Conservation (phyloP, 1,139 yeast genomes). For the Suhomyces atakaporum region DNA sequence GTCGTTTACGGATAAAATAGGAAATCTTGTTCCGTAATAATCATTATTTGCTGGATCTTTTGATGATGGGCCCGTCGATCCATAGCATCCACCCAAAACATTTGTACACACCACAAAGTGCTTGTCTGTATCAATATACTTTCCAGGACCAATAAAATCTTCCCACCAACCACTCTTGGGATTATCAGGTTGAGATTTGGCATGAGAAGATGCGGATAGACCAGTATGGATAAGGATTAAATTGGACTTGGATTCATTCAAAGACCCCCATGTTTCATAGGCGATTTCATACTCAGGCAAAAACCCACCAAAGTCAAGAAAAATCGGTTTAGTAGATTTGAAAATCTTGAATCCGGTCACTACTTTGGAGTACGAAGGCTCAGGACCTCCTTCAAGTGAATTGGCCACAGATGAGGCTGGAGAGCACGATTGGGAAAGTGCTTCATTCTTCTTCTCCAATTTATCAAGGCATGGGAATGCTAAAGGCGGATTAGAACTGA, state of each 20-base stretch:
- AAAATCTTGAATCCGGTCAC: conserved; percentile 67
- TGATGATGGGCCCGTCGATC: conserved; percentile 92
- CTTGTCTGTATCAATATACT: conserved; percentile 75
- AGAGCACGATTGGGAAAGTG: conserved; percentile 32
- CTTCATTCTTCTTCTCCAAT: conserved; percentile 60
- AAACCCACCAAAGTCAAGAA: conserved; percentile 79
- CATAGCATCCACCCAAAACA: conserved; percentile 92
- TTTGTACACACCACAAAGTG: conserved; percentile 86
- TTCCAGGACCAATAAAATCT: conserved; percentile 82
- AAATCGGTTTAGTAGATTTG: conserved; percentile 58
- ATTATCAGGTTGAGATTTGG: conserved; percentile 77
- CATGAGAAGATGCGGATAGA: conserved; percentile 90
- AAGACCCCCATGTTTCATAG: conserved; percentile 79
- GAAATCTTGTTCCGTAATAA: conserved; percentile 84
- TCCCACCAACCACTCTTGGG: conserved; percentile 95
- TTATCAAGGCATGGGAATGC: conserved; percentile 86
- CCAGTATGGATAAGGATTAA: conserved; percentile 87
- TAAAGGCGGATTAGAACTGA: conserved; percentile 60
- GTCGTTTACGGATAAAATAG: conserved; percentile 81
- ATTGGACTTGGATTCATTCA: conserved; percentile 52
- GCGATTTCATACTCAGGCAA: conserved; percentile 78
- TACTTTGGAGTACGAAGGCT: conserved; percentile 77
- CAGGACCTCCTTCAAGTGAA: conserved; percentile 73
- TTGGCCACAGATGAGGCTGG: conserved; percentile 27
- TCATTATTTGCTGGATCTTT: conserved; percentile 67